Percentiles rank a stretch among this genome's conserved stretches.
These are phyloP conservation scores for Phytophthora multivora DNA, from an alignment of 352 stramenopile species.

Conservation along the genomic window DNA sequence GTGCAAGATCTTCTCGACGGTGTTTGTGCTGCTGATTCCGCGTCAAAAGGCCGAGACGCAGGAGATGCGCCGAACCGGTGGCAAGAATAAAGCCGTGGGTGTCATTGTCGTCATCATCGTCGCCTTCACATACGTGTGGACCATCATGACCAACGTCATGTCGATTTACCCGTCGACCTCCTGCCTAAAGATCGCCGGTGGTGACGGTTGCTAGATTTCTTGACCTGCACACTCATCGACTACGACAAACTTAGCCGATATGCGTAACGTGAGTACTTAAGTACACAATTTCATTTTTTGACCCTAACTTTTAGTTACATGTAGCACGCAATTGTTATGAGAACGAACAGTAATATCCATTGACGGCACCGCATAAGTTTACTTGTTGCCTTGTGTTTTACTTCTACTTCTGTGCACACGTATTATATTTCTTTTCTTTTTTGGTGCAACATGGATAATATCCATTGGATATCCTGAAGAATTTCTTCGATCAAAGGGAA, in stretches of 20 bases:
- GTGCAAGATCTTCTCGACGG: constrained; percentile 44
- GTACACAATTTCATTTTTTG: constrained; percentile 18
- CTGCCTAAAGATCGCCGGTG: constrained; percentile 50
- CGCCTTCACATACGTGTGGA: constrained; percentile 53
- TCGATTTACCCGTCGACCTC: constrained; percentile 49
- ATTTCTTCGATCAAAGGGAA: neutral
- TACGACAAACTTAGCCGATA: neutral
- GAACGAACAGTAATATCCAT: constrained; percentile 9
- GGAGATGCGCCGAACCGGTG: constrained; percentile 44
- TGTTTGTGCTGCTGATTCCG: constrained; percentile 54
- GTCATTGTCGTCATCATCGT: constrained; percentile 42
- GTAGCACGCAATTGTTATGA: neutral
- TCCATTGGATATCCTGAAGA: neutral
- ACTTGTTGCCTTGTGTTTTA: no score
- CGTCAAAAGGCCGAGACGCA: constrained; percentile 56
- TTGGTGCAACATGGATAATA: neutral
- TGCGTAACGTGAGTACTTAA: constrained; percentile 1
- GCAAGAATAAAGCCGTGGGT: constrained; percentile 43
- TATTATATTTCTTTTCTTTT: no score
- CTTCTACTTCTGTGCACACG: no score
- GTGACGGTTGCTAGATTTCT: constrained; percentile 37
- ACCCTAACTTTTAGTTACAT: neutral
- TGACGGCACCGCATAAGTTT: neutral
- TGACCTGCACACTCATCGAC: neutral
- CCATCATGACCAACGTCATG: constrained; percentile 62